Evolutionary conservation across 1,139 yeast genomes (phyloP).

Genomic region (Taiozyma sp.): DNA sequence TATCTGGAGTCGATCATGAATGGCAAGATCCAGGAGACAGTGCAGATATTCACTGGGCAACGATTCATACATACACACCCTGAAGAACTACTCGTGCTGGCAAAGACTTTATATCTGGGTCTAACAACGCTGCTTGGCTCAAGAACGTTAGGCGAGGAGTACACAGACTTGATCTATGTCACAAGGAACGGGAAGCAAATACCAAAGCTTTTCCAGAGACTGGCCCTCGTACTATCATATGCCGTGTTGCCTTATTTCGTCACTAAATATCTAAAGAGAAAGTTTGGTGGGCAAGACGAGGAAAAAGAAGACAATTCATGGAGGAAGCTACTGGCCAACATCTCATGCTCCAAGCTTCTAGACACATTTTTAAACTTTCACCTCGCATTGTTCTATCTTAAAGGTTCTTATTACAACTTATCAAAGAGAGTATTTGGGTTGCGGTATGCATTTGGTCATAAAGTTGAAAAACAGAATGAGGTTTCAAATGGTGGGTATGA

Average conservation of each 20-base stretch:
- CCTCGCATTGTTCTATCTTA: slow-evolving; percentile 74
- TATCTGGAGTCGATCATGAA: slow-evolving; percentile 57
- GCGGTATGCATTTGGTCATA: slow-evolving; percentile 70
- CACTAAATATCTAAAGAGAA: slow-evolving; percentile 24
- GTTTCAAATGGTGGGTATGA: slow-evolving; percentile 59
- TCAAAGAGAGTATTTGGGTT: slow-evolving; percentile 75
- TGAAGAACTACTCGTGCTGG: slow-evolving; percentile 52
- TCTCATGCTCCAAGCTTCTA: slow-evolving; percentile 37
- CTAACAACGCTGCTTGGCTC: slow-evolving; percentile 73
- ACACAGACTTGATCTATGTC: slow-evolving; percentile 78
- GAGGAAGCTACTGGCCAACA: slow-evolving; percentile 5
- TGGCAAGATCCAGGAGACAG: slow-evolving; percentile 48
- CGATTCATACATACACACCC: slow-evolving; percentile 61
- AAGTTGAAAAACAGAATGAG: slow-evolving; percentile 39
- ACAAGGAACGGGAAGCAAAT: slow-evolving; percentile 42
- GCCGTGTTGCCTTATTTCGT: slow-evolving; percentile 52
- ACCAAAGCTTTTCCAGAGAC: slow-evolving; percentile 41
- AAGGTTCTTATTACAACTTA: slow-evolving; percentile 73
- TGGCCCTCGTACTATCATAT: slow-evolving; percentile 50
- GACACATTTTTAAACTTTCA: slow-evolving; percentile 60
- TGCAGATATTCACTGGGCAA: slow-evolving; percentile 57
- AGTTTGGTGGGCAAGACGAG: slow-evolving; percentile 8
- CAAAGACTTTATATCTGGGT: slow-evolving; percentile 55
- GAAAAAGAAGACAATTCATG: slow-evolving; percentile 21
- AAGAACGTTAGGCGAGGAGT: slow-evolving; percentile 90